Evolutionary conservation across 441 rosid genomes (phyloP).

Genomic region (Macaranga tanarius): DNA sequence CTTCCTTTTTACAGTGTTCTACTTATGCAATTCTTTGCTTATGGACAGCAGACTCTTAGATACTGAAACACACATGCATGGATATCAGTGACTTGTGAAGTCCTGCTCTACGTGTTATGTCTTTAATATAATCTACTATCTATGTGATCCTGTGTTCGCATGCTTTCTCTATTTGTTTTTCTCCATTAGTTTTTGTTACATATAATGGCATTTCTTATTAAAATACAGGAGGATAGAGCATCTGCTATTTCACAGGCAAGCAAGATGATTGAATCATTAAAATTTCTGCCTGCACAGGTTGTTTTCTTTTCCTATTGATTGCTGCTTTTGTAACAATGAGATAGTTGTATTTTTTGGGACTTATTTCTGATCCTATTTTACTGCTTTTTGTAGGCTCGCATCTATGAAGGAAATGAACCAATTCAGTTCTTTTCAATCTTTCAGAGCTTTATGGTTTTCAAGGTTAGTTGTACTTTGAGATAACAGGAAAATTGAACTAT

Average conservation of each 20-base stretch:
- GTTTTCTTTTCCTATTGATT: slow-evolving; percentile 22
- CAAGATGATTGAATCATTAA: slow-evolving; percentile 90
- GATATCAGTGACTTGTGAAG: background rate
- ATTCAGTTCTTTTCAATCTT: slow-evolving; percentile 88
- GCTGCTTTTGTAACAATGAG: slow-evolving; percentile 14
- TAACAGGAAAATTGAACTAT: background rate
- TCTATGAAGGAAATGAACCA: slow-evolving; percentile 89
- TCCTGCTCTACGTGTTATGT: background rate
- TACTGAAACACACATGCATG: background rate
- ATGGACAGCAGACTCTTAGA: background rate
- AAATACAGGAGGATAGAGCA: slow-evolving; percentile 76
- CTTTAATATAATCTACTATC: background rate
- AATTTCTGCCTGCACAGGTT: slow-evolving; percentile 86
- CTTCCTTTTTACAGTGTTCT: background rate
- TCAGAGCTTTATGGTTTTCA: slow-evolving; percentile 85
- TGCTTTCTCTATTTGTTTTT: background rate
- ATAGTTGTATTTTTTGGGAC: slow-evolving; percentile 3
- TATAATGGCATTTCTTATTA: slow-evolving; percentile 23
- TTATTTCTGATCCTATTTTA: slow-evolving; percentile 23
- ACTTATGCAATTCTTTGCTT: slow-evolving; percentile 1
- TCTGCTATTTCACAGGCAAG: slow-evolving; percentile 68
- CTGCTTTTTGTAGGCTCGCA: slow-evolving; percentile 58
- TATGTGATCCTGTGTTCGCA: background rate
- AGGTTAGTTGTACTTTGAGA: slow-evolving; percentile 50
- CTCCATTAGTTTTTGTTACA: background rate